Evolutionary conservation across 148 eudicot genomes (phyloP).

Genomic region (Agrostemma githago): DNA sequence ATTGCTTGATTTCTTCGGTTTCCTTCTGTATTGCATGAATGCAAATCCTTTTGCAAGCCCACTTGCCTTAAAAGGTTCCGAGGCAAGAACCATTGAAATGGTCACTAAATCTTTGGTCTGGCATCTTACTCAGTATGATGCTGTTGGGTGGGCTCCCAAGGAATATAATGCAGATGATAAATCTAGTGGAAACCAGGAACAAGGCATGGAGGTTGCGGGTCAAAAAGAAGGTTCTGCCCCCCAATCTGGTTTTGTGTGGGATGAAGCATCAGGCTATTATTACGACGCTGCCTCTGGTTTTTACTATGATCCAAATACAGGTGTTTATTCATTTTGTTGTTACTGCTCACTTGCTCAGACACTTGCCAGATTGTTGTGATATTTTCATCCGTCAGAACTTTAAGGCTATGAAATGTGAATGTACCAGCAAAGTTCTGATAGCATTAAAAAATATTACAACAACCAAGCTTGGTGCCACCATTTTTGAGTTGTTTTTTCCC

Average conservation of each 20-base stretch:
- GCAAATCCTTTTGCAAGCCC: not conserved
- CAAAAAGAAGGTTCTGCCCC: slow-evolving; percentile 65
- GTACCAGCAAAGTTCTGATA: not conserved
- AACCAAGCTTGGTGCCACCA: not conserved
- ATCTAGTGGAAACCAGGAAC: slow-evolving; percentile 49
- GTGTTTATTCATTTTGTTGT: slow-evolving; percentile 27
- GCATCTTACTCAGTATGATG: slow-evolving; percentile 61
- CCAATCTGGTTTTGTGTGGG: slow-evolving; percentile 97
- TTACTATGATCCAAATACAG: slow-evolving; percentile 95
- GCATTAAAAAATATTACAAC: not conserved
- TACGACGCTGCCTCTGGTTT: slow-evolving; percentile 96
- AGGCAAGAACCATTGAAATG: not conserved
- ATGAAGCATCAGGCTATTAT: slow-evolving; percentile 96
- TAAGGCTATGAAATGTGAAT: not conserved
- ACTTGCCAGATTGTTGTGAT: not conserved
- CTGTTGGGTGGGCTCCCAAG: slow-evolving; percentile 97
- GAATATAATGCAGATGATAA: slow-evolving; percentile 93
- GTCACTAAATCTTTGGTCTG: slow-evolving; percentile 3
- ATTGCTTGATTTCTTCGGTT: not conserved
- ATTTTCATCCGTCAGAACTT: not conserved
- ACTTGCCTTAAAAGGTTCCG: not conserved
- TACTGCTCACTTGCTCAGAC: not conserved
- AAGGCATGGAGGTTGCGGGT: slow-evolving; percentile 38
- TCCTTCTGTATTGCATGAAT: not conserved
- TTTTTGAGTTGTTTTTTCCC: not conserved